phyloP scores from a whole-genome alignment of 139 green algal species.

The Tetradesmus lagerheimii region DNA sequence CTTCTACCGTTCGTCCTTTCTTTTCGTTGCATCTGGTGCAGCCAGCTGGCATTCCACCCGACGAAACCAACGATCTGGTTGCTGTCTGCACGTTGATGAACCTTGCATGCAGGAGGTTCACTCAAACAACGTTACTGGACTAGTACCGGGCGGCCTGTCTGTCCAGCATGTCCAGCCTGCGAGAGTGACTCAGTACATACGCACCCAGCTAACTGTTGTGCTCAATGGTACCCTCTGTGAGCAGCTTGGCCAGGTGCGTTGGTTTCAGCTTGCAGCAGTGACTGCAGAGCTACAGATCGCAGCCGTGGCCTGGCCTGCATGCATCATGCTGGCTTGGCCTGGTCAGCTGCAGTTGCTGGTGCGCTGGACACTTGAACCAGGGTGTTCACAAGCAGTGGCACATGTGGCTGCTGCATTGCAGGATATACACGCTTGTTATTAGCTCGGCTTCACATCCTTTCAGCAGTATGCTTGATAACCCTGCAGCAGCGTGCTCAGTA shows the following conservation, averaged over 20 bases:
- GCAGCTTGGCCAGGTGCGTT: constrained; percentile 8
- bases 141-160: not conserved
- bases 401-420: too few species aligned
- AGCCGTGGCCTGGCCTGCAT: not conserved
- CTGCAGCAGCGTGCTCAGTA: too few species aligned
- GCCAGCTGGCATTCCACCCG: not conserved
- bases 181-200: constrained; percentile 40
- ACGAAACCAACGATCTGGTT: not conserved
- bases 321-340: not conserved
- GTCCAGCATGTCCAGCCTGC: not conserved
- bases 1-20: not conserved
- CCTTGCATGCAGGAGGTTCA: not conserved
- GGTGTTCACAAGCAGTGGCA: not conserved
- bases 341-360: not conserved
- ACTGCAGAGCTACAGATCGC: not conserved
- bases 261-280: not conserved
- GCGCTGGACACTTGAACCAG: not conserved
- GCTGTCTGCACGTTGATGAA: not conserved
- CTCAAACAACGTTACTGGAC: not conserved
- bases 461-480: too few species aligned
- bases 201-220: constrained; percentile 13
- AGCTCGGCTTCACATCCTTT: too few species aligned
- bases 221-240: constrained; percentile 38
- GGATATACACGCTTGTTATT: too few species aligned
- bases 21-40: not conserved